Evolutionary conservation across 306 rosid species (phyloP).

Genomic region (Fragaria ananassa): DNA sequence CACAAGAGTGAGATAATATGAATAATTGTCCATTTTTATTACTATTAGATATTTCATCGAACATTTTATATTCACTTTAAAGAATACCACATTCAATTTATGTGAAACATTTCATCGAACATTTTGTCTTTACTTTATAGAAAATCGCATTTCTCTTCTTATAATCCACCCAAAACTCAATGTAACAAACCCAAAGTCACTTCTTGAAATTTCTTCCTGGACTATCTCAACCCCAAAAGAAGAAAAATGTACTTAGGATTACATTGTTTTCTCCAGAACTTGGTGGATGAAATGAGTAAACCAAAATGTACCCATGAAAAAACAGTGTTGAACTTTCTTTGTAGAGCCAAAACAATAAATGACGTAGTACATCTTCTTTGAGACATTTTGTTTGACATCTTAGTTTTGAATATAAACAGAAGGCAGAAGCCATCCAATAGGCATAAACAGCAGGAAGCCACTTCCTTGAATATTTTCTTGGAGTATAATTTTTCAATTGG

Average conservation of each 20-base stretch:
- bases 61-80: background rate
- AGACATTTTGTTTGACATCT: background rate
- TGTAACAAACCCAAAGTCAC: background rate
- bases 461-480: background rate
- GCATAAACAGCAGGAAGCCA: background rate
- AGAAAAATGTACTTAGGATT: background rate
- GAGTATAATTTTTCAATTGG: background rate
- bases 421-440: too few species aligned
- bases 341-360: background rate
- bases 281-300: background rate
- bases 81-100: too few species aligned
- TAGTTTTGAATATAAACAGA: background rate
- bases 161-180: background rate
- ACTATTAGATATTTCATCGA: background rate
- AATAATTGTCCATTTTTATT: background rate
- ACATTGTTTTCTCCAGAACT: too few species aligned
- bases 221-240: background rate
- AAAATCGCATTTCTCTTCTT: background rate
- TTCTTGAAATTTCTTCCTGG: too few species aligned
- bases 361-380: background rate
- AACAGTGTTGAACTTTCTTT: background rate
- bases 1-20: background rate
- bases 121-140: background rate
- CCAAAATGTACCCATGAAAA: background rate
- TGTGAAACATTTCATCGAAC: background rate